Base-by-base conservation (phyloP, 2,329 filamentous ascomycete species). In the Raffaelea ambrosiae region DNA sequence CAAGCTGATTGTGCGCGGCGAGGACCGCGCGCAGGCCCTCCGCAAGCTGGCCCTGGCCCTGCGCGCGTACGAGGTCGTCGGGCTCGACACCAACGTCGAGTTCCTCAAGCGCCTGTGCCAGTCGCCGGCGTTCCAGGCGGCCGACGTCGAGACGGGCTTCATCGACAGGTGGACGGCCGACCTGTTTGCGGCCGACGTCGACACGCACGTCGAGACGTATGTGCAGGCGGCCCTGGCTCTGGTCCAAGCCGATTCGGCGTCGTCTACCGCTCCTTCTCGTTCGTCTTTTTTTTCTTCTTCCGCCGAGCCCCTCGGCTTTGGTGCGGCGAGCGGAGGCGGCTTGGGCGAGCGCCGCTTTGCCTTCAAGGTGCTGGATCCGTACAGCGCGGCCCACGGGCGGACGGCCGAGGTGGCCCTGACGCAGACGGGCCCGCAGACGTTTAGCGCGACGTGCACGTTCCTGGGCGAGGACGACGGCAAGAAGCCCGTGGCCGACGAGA, bases 71-170 rank as follows among this genome's bases (percentile, higher is more conserved):
- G 88, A 98, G 66, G 83, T 98, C 11, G 93, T 91, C 3, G 93
- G 93, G 0, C 79, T 94, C 8, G 84, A 87, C 61, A 98, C 93
- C 7, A 98, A 98, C 62, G 90, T 98, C 52, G 93, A 97, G 64
- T 98, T 98, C 61, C 69, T 98, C 50, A 97, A 97, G 70, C 78
- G 83, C 9, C 76, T 96, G 48, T 95, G 89, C 63, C 77, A 81
- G 41, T 89, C 86, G 51, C 76, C 79, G 0, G 87, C 85, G 44
- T 98, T 98, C 60, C 77, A 95, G 48, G 77, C 77, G 11, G 93
- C 91, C 9, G 81, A 93, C 19, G 89, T 98, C 14, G 91, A 98
- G 66, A 98, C 93, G 0, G 91, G 91, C 1, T 98, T 95, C 62
- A 97, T 98, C 55, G 83, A 90, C 47, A 95, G 95, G 64, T 85